Evolutionary conservation across 495 filamentous ascomycete genomes (phyloP).

Genomic region (Ramalina peruviana): DNA sequence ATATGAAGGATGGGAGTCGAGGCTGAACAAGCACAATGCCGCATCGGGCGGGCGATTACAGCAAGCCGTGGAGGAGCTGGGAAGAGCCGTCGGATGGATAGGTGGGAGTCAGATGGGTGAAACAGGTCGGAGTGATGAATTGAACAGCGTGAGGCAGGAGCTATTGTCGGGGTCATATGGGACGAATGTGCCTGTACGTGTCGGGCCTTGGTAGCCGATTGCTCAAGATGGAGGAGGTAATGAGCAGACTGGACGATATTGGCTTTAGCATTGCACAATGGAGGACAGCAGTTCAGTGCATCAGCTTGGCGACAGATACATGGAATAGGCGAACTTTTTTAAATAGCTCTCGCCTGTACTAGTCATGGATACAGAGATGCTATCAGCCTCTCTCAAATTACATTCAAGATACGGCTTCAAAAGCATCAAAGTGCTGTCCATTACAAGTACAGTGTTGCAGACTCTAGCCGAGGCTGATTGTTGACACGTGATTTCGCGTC

Average conservation of each 20-base stretch:
- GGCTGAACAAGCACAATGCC: conserved; percentile 75
- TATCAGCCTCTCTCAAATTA: too few species aligned
- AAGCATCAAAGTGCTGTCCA: too few species aligned
- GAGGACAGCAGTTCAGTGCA: background rate
- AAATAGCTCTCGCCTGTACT: too few species aligned
- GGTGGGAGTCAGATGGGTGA: conserved; percentile 36
- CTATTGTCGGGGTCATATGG: conserved; percentile 67
- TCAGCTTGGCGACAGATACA: background rate
- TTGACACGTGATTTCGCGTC: too few species aligned
- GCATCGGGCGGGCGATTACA: conserved; percentile 72
- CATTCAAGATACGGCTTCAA: too few species aligned
- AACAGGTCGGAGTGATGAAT: conserved; percentile 33
- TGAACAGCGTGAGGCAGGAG: conserved; percentile 62
- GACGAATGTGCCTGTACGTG: conserved; percentile 50
- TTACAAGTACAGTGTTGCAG: too few species aligned
- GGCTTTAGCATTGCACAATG: background rate
- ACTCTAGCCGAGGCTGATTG: too few species aligned
- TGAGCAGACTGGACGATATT: background rate
- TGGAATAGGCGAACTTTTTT: background rate
- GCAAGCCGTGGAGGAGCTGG: conserved; percentile 64
- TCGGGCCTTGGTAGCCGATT: conserved; percentile 50
- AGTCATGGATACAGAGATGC: too few species aligned
- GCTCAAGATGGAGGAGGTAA: too few species aligned
- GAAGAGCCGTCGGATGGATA: conserved; percentile 65
- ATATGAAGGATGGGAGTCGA: conserved; percentile 87